These are phyloP conservation scores for Turnera subulata DNA, from an alignment of 345 rosid species.

Conservation along the genomic window DNA sequence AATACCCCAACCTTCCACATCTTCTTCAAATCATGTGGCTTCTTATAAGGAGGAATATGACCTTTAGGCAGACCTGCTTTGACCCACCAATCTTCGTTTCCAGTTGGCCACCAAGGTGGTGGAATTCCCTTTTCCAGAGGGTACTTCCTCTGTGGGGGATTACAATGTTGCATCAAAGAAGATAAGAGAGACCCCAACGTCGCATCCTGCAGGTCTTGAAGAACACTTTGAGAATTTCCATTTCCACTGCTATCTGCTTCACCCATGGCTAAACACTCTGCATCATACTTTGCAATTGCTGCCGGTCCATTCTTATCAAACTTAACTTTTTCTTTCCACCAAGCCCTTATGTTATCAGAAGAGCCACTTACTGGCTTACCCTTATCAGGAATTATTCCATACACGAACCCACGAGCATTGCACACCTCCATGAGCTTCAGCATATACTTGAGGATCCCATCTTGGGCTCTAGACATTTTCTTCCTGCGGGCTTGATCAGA, in stretches of 20 bases:
- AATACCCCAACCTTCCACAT: constrained; percentile 98
- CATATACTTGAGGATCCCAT: constrained; percentile 98
- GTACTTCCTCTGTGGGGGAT: constrained; percentile 95
- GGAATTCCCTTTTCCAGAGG: constrained; percentile 86
- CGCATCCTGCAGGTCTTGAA: constrained; percentile 97
- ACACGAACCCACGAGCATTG: constrained; percentile 91
- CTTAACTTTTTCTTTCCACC: constrained; percentile 99
- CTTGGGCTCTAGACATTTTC: constrained; percentile 99
- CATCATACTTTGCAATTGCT: constrained; percentile 75
- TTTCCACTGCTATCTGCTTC: constrained; percentile 54
- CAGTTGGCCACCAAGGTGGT: constrained; percentile 99
- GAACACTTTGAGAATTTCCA: constrained; percentile 56
- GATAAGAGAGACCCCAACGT: constrained; percentile 91
- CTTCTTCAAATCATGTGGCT: constrained; percentile 97
- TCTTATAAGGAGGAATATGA: constrained; percentile 83
- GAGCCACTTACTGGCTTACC: constrained; percentile 96
- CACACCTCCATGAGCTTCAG: constrained; percentile 97
- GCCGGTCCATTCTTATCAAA: constrained; percentile 98
- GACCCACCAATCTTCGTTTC: constrained; percentile 96
- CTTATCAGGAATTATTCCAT: constrained; percentile 94
- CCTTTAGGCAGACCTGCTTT: constrained; percentile 54
- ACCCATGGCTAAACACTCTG: constrained; percentile 62
- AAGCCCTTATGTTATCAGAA: constrained; percentile 88
- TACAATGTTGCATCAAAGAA: constrained; percentile 97
- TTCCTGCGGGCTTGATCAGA: constrained; percentile 96